phyloP scores from a whole-genome alignment of 2,329 filamentous ascomycete genomes.

The Botrytis aclada region DNA sequence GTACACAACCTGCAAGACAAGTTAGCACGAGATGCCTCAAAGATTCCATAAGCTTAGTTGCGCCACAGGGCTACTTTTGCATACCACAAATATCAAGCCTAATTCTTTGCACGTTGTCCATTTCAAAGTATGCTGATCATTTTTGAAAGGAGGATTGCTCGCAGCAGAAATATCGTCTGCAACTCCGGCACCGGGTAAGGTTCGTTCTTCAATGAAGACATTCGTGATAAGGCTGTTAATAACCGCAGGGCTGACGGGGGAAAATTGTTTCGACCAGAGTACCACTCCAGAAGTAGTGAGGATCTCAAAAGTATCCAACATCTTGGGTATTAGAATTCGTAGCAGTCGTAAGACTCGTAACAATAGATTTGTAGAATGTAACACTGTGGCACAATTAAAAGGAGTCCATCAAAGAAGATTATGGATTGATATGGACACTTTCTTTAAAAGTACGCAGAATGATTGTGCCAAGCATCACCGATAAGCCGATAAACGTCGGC shows the following conservation, averaged over 20 bases:
- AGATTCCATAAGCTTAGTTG: neutral
- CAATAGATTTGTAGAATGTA: neutral
- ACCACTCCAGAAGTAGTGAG: conserved; percentile 94
- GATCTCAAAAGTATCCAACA: conserved; percentile 97
- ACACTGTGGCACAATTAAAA: neutral
- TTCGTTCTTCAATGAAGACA: conserved; percentile 95
- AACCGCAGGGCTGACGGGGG: conserved; percentile 72
- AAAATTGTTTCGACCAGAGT: conserved; percentile 88
- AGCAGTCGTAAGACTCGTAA: neutral
- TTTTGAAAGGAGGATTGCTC: conserved; percentile 72
- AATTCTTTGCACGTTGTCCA: conserved; percentile 93
- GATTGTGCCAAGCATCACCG: conserved; percentile 10
- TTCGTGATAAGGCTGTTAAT: conserved; percentile 95
- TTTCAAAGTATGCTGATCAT: conserved; percentile 91
- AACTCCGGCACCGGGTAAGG: conserved; percentile 53
- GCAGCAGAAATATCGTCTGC: conserved; percentile 60
- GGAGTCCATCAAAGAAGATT: conserved; percentile 12
- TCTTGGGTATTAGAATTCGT: conserved; percentile 40
- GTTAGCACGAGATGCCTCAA: conserved; percentile 1
- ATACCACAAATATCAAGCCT: conserved; percentile 89
- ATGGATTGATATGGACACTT: conserved; percentile 10
- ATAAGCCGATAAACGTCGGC: conserved; percentile 16
- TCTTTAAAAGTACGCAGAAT: neutral
- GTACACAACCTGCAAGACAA: conserved; percentile 74
- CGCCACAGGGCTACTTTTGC: neutral